Conservation (phyloP, 2,329 filamentous ascomycete species). For the Alternaria arbusti region DNA sequence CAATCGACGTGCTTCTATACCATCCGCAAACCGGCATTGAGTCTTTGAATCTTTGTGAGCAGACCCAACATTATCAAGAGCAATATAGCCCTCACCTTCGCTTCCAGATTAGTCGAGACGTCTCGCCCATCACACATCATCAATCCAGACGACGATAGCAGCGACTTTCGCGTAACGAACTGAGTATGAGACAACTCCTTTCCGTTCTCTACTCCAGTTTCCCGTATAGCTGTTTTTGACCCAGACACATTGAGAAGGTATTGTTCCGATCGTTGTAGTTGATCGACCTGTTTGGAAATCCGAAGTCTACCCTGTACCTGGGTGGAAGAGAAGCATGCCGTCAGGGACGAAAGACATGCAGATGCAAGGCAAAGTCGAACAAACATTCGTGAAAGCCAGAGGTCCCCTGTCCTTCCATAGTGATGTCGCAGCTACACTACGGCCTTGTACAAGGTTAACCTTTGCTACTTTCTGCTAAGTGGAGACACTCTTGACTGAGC, state of each 20-base stretch:
- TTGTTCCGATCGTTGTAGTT: background rate
- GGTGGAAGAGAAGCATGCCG: background rate
- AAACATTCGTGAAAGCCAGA: background rate
- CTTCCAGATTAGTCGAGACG: background rate
- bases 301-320: background rate
- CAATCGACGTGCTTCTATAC: background rate
- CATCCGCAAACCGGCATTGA: background rate
- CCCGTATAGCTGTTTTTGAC: background rate
- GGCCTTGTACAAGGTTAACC: background rate
- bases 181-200: background rate
- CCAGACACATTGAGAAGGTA: background rate
- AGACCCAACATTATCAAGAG: background rate
- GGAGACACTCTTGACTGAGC: background rate
- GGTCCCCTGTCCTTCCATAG: background rate
- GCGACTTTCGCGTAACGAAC: too few relatives aligned
- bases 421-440: background rate
- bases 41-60: background rate
- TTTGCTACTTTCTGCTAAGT: background rate
- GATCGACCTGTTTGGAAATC: background rate
- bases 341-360: background rate
- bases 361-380: background rate
- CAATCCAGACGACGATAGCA: too few relatives aligned
- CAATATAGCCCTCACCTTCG: background rate
- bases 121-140: background rate
- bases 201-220: background rate